Percentiles rank a stretch among this genome's conserved stretches.
Evolutionary conservation across 257 asterid species (phyloP).

Genomic region (Fraxinus pennsylvanica): DNA sequence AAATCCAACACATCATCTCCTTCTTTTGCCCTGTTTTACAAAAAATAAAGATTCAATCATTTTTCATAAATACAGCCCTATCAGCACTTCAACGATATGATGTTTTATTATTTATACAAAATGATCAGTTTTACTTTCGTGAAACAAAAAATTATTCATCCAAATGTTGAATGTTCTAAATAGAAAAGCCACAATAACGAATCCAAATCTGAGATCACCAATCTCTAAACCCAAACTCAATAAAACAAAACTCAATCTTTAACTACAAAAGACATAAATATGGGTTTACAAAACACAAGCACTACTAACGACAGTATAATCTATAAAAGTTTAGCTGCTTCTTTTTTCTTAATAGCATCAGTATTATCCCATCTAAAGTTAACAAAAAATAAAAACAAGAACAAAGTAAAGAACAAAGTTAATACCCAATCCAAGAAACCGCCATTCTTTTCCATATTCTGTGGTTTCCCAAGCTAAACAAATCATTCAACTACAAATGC

Average conservation of each 20-base stretch:
- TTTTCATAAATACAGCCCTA: background rate
- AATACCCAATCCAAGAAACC: constrained; percentile 85
- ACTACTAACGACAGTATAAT: background rate
- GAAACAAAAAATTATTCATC: no score
- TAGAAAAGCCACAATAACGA: no score
- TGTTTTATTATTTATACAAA: no score
- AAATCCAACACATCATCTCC: constrained; percentile 77
- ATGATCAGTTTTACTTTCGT: no score
- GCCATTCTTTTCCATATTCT: constrained; percentile 90
- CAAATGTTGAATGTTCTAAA: no score
- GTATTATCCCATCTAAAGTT: background rate
- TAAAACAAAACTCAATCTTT: constrained; percentile 21
- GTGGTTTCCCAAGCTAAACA: constrained; percentile 70
- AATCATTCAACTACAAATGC: constrained; percentile 65
- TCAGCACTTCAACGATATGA: background rate
- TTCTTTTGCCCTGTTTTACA: constrained; percentile 61
- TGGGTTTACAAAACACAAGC: no score
- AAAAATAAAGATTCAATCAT: constrained; percentile 6
- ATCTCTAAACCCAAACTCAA: no score
- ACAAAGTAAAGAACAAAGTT: constrained; percentile 10
- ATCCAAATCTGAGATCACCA: no score
- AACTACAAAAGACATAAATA: background rate
- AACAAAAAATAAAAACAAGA: background rate
- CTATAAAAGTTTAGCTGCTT: background rate
- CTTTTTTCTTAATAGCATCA: background rate